phyloP scores from a whole-genome alignment of 1,284 basidiomycete genomes.

The Austroboletus novae-zelandiae region DNA sequence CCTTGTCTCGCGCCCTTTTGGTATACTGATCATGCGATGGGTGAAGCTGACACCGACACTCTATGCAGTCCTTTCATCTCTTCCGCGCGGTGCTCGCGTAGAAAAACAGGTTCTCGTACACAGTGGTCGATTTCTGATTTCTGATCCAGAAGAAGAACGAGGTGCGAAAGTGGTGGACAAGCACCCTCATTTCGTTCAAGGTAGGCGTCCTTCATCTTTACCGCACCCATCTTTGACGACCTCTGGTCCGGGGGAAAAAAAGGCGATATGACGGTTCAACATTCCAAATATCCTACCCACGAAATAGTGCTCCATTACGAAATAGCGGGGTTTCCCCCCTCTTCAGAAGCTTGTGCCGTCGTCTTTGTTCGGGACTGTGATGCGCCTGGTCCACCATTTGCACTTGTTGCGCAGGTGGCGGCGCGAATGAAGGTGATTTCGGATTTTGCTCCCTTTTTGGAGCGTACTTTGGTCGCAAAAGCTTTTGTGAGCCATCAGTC shows the following conservation, averaged over 20 bases:
- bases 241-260: slow-evolving; percentile 4
- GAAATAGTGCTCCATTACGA: slow-evolving; percentile 42
- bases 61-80: slow-evolving; percentile 64
- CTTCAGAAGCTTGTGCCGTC: slow-evolving; percentile 39
- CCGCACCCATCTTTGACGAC: background rate
- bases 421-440: slow-evolving; percentile 27
- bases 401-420: slow-evolving; percentile 9
- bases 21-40: slow-evolving; percentile 2
- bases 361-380: slow-evolving; percentile 42
- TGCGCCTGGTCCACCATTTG: slow-evolving; percentile 1
- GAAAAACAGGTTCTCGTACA: slow-evolving; percentile 74
- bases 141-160: slow-evolving; percentile 43
- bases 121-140: slow-evolving; percentile 52
- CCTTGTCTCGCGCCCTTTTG: background rate
- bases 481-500: slow-evolving; percentile 20
- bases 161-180: slow-evolving; percentile 35
- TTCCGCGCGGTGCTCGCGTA: slow-evolving; percentile 75
- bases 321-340: slow-evolving; percentile 41
- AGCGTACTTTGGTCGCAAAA: slow-evolving; percentile 24
- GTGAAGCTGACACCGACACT: slow-evolving; percentile 47
- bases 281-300: slow-evolving; percentile 11
- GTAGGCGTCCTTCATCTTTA: slow-evolving; percentile 28
- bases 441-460: slow-evolving; percentile 17
- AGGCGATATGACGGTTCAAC: slow-evolving; percentile 15
- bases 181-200: slow-evolving; percentile 39